These are phyloP conservation scores for Suhomyces maxii DNA, from an alignment of 1,139 yeast species.

Conservation along the genomic window DNA sequence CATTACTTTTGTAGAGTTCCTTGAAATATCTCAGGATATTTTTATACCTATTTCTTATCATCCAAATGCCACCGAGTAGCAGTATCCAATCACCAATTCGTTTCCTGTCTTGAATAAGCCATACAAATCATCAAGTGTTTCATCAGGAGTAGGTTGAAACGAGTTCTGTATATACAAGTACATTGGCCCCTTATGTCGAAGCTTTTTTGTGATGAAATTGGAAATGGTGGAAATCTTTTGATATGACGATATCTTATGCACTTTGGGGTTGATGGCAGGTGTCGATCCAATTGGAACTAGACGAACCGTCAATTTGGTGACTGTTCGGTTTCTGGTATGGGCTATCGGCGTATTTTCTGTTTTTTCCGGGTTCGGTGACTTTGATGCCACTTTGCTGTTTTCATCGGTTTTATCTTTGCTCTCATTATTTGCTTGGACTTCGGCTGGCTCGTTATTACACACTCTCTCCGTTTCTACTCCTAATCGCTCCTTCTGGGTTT, in stretches of 20 bases:
- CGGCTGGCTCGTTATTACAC: neutral
- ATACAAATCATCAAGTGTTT: slow-evolving; percentile 49
- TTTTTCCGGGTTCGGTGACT: neutral
- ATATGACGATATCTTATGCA: slow-evolving; percentile 48
- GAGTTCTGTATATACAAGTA: slow-evolving; percentile 57
- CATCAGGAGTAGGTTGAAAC: slow-evolving; percentile 62
- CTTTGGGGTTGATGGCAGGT: slow-evolving; percentile 47
- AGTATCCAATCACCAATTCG: slow-evolving; percentile 56
- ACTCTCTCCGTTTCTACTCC: slow-evolving; percentile 9
- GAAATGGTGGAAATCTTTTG: slow-evolving; percentile 49
- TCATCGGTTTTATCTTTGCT: neutral
- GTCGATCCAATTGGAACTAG: slow-evolving; percentile 63
- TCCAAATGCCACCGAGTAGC: slow-evolving; percentile 61
- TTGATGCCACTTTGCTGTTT: neutral
- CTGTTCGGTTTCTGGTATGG: neutral
- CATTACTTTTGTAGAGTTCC: too few relatives aligned
- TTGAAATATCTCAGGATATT: too few relatives aligned
- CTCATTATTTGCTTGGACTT: neutral
- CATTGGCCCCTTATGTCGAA: slow-evolving; percentile 29
- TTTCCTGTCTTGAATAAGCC: slow-evolving; percentile 44
- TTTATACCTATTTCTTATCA: slow-evolving; percentile 13
- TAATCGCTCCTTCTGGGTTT: slow-evolving; percentile 15
- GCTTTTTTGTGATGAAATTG: slow-evolving; percentile 44
- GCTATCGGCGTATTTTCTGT: neutral
- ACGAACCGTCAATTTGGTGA: slow-evolving; percentile 42